phyloP scores from a whole-genome alignment of 768 basidiomycete species.

The Nidularia sp. region DNA sequence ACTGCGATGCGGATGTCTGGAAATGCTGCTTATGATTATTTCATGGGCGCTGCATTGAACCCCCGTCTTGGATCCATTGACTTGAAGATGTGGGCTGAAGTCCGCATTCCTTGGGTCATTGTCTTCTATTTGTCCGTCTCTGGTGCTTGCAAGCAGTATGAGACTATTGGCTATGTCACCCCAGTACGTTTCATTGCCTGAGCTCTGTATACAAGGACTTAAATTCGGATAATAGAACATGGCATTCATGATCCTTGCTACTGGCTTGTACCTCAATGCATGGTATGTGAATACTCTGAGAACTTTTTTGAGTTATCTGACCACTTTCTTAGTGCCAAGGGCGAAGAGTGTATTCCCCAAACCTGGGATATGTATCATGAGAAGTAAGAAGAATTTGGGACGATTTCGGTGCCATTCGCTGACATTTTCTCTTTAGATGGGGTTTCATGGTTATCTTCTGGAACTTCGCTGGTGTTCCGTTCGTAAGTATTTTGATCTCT shows the following conservation, averaged over 20 bases:
- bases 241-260: constrained; percentile 94
- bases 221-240: constrained; percentile 61
- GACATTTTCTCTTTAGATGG: constrained; percentile 43
- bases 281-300: constrained; percentile 45
- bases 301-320: constrained; percentile 4
- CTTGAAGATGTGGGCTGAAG: constrained; percentile 98
- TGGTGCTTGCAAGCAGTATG: constrained; percentile 94
- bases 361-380: constrained; percentile 99
- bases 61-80: constrained; percentile 90
- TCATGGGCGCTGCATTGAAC: constrained; percentile 95
- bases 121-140: constrained; percentile 92
- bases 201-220: background rate
- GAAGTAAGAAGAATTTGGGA: constrained; percentile 49
- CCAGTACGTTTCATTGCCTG: constrained; percentile 50
- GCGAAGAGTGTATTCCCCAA: constrained; percentile 92
- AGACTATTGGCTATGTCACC: constrained; percentile 86
- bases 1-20: constrained; percentile 93
- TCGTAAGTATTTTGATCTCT: constrained; percentile 44
- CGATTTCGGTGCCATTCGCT: background rate
- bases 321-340: constrained; percentile 60
- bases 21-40: constrained; percentile 90
- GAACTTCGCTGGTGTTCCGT: constrained; percentile 92
- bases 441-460: constrained; percentile 99
- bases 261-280: constrained; percentile 95
- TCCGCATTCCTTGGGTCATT: constrained; percentile 95